These are phyloP conservation scores for Neofusicoccum laricinum DNA, from an alignment of 2,329 filamentous ascomycete genomes.

Conservation along the genomic window DNA sequence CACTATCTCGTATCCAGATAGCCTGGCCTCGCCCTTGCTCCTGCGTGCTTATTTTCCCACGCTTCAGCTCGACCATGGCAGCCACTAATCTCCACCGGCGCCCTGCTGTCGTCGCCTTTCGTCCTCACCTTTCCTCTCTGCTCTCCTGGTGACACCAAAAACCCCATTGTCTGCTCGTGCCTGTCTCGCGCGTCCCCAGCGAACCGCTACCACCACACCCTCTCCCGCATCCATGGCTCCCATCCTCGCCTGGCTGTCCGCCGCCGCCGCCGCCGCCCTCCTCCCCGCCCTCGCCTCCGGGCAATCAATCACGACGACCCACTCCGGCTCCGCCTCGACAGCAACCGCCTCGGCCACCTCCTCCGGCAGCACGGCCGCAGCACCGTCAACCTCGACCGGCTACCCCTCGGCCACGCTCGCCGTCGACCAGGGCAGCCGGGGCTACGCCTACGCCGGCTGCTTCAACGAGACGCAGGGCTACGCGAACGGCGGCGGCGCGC, in stretches of 20 bases:
- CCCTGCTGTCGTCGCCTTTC: not conserved
- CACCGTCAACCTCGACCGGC: not conserved
- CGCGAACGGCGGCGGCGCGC: not conserved
- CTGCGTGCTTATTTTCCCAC: not conserved
- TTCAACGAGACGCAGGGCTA: conserved; percentile 14
- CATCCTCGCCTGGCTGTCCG: not conserved
- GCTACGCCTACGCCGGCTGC: conserved; percentile 13
- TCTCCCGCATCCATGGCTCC: not conserved
- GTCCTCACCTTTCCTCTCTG: not conserved
- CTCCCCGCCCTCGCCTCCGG: not conserved
- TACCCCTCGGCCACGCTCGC: conserved; percentile 5
- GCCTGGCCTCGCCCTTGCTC: not conserved
- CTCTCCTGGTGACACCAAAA: not conserved
- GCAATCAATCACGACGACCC: not conserved
- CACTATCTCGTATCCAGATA: conserved; percentile 9
- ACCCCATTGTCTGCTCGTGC: not conserved
- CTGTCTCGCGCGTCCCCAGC: not conserved
- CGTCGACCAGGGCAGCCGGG: not conserved
- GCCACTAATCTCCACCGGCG: conserved; percentile 8
- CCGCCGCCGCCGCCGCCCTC: not conserved
- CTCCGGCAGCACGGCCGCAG: not conserved
- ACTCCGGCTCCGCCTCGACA: not conserved
- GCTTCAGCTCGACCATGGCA: not conserved
- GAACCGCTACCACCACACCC: not conserved
- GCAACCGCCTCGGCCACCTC: not conserved